Percentiles rank a stretch among this genome's conserved stretches.
Conservation (phyloP, 2,329 filamentous ascomycete genomes). For the Arachnopeziza araneosa region DNA sequence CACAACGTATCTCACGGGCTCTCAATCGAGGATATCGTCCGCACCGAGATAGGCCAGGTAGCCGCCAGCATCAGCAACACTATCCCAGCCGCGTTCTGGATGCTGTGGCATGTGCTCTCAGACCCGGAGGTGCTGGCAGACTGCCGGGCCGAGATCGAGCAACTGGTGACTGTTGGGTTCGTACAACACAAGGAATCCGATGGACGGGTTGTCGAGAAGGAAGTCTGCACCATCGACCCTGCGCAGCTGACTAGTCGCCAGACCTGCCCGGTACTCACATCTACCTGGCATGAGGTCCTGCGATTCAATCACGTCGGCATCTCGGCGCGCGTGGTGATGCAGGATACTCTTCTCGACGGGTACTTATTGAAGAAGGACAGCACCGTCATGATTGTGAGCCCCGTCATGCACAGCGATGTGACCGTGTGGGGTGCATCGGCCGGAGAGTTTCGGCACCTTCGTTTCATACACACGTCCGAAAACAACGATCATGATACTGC, state of each 20-base stretch:
- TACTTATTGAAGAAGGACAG: slow-evolving; percentile 34
- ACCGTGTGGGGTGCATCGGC: too few relatives aligned
- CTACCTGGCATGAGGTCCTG: slow-evolving; percentile 17
- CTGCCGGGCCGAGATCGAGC: slow-evolving; percentile 21
- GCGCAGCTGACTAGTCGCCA: too few relatives aligned
- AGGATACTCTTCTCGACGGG: slow-evolving; percentile 31
- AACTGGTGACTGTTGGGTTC: too few relatives aligned
- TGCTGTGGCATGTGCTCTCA: slow-evolving; percentile 34
- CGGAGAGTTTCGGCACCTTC: too few relatives aligned
- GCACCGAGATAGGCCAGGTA: slow-evolving; percentile 36
- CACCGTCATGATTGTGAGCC: slow-evolving; percentile 32
- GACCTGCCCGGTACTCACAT: slow-evolving; percentile 37
- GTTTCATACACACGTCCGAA: too few relatives aligned
- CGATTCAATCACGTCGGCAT: too few relatives aligned
- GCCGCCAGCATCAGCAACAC: slow-evolving; percentile 39
- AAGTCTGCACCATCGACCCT: too few relatives aligned
- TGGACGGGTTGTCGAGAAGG: too few relatives aligned
- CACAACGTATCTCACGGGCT: slow-evolving; percentile 30
- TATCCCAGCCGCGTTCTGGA: slow-evolving; percentile 37
- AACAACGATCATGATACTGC: too few relatives aligned
- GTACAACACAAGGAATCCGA: too few relatives aligned
- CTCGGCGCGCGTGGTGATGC: slow-evolving; percentile 20
- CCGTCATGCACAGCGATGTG: slow-evolving; percentile 20
- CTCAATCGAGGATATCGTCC: slow-evolving; percentile 33
- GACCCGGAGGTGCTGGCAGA: slow-evolving; percentile 26